Evolutionary conservation across 352 stramenopile species (phyloP).

Genomic region (Pythium myriotylum): DNA sequence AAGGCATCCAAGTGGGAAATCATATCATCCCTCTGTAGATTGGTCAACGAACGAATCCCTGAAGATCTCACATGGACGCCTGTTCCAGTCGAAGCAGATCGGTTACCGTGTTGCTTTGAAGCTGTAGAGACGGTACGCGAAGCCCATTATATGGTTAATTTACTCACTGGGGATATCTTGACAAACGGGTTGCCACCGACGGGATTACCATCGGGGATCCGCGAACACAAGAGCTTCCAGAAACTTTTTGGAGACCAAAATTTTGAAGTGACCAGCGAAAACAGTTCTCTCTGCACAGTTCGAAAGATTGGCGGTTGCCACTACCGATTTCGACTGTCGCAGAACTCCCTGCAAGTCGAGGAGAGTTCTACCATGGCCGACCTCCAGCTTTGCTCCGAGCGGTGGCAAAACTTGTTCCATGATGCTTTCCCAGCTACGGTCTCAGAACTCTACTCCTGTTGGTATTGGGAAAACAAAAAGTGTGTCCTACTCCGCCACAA

Average conservation of each 20-base stretch:
- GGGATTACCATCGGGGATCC: not conserved
- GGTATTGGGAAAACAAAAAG: conserved; percentile 4
- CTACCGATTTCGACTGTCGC: not conserved
- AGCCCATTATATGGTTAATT: not conserved
- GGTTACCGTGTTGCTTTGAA: conserved; percentile 5
- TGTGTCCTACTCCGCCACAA: conserved; percentile 9
- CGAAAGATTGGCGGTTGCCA: not conserved
- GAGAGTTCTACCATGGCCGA: not conserved
- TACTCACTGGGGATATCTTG: conserved; percentile 3
- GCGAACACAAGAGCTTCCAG: not conserved
- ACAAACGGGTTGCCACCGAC: not conserved
- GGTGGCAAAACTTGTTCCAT: not conserved
- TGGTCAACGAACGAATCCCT: conserved; percentile 1
- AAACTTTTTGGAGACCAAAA: conserved; percentile 7
- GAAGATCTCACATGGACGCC: not conserved
- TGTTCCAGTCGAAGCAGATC: not conserved
- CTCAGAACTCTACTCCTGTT: conserved; percentile 1
- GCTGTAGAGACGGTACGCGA: not conserved
- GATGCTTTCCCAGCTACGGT: conserved; percentile 2
- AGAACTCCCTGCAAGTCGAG: not conserved
- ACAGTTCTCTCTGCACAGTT: not conserved
- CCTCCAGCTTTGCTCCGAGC: not conserved
- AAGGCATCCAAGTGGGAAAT: not conserved
- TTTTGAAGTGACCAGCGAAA: conserved; percentile 1
- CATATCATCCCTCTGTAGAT: not conserved